These are phyloP conservation scores for Trifolium fragiferum DNA, from an alignment of 306 rosid genomes.

Conservation along the genomic window DNA sequence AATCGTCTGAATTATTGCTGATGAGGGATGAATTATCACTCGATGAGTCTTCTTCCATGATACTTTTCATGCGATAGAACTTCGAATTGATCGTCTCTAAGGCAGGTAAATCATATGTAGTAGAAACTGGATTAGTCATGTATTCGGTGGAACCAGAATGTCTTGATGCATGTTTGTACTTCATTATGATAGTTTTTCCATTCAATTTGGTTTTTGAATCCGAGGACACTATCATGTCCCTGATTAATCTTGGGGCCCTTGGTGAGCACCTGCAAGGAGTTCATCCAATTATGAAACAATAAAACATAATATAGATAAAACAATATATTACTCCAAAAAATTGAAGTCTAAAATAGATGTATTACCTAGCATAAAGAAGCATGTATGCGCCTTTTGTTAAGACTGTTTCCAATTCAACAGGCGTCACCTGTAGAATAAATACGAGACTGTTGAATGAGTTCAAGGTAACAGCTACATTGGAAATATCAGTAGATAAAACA, in stretches of 20 bases:
- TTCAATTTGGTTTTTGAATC: conserved; percentile 59
- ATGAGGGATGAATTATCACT: conserved; percentile 86
- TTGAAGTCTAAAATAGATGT: conserved; percentile 10
- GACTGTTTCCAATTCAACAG: conserved; percentile 74
- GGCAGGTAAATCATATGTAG: conserved; percentile 41
- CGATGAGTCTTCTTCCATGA: conserved; percentile 76
- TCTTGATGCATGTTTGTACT: conserved; percentile 44
- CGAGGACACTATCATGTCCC: conserved; percentile 54
- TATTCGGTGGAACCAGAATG: conserved; percentile 41
- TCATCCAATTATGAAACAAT: conserved; percentile 26
- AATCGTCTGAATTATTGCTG: conserved; percentile 78
- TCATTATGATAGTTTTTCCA: conserved; percentile 53
- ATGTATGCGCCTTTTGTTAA: conserved; percentile 82
- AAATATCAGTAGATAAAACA: conserved; percentile 19
- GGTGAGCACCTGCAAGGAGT: conserved; percentile 74
- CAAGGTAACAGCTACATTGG: not conserved
- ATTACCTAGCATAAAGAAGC: conserved; percentile 89
- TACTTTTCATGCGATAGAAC: conserved; percentile 50
- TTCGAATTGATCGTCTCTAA: conserved; percentile 44
- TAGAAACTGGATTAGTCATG: conserved; percentile 28
- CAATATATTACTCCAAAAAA: not conserved
- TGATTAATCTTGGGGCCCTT: conserved; percentile 79
- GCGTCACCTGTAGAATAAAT: conserved; percentile 60
- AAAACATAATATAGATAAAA: not conserved
- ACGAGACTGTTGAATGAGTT: conserved; percentile 18